These are phyloP conservation scores for Volvox carteri DNA, from an alignment of 163 green algal species.

Conservation along the genomic window DNA sequence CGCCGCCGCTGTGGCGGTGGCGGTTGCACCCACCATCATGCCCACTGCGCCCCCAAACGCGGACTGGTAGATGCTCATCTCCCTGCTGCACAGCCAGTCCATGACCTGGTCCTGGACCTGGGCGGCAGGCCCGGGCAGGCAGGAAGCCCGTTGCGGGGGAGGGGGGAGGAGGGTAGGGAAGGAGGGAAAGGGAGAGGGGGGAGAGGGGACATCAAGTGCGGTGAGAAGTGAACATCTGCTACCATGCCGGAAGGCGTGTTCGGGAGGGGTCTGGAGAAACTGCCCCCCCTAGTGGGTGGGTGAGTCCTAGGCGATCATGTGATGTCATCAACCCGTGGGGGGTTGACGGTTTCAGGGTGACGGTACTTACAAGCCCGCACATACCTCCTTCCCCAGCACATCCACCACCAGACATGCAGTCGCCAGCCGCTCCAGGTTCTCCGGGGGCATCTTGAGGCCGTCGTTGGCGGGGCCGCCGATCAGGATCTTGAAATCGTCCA, in stretches of 20 bases:
- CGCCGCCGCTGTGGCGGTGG: constrained; percentile 67
- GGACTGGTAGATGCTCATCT: constrained; percentile 92
- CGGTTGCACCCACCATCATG: no score
- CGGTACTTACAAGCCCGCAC: no score
- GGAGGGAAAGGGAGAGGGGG: neutral
- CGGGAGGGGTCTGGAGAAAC: no score
- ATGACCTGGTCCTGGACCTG: constrained; percentile 94
- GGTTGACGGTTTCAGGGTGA: no score
- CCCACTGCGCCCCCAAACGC: constrained; percentile 84
- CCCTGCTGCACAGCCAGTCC: constrained; percentile 89
- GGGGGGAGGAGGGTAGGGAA: neutral
- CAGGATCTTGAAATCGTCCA: constrained; percentile 95
- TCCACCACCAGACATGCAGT: constrained; percentile 89
- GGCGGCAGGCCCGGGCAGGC: neutral
- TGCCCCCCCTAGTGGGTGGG: no score
- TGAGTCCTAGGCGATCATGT: no score
- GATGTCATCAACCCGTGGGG: no score
- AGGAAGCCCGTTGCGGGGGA: no score
- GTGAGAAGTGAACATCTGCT: neutral
- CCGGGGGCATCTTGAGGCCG: constrained; percentile 65
- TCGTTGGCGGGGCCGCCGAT: constrained; percentile 65
- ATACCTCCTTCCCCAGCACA: constrained; percentile 82
- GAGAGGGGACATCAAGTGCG: neutral
- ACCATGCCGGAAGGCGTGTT: no score
- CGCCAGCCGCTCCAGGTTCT: constrained; percentile 89